Conservation (phyloP, 1,139 yeast species). For the Citeromyces siamensis region DNA sequence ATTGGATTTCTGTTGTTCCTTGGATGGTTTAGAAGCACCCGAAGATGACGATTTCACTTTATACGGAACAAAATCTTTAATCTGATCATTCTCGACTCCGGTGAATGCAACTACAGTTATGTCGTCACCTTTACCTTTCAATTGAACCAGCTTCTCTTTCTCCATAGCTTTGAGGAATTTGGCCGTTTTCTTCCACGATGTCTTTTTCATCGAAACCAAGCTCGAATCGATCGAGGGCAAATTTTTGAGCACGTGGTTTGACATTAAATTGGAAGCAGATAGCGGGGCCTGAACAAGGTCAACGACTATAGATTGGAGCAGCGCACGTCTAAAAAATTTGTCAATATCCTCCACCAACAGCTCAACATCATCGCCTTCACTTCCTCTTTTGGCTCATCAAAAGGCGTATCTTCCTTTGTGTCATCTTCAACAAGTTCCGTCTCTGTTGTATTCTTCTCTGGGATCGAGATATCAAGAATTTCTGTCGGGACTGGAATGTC, state of each 20-base stretch:
- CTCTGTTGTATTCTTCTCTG: conserved; percentile 9
- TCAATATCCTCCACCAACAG: conserved; percentile 67
- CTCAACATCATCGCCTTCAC: conserved; percentile 14
- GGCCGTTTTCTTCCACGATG: conserved; percentile 83
- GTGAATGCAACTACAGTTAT: conserved; percentile 42
- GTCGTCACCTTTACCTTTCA: conserved; percentile 75
- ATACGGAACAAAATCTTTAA: conserved; percentile 56
- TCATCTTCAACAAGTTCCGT: conserved; percentile 9
- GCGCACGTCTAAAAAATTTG: conserved; percentile 54
- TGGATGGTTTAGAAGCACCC: too few species aligned
- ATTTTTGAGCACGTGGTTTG: conserved; percentile 54
- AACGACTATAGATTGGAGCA: conserved; percentile 54
- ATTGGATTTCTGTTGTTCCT: conserved; percentile 3
- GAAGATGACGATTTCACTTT: conserved; percentile 23
- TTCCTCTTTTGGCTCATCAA: conserved; percentile 2
- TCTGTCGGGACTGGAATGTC: conserved; percentile 27
- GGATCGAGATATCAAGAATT: conserved; percentile 18
- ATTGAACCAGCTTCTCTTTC: conserved; percentile 47
- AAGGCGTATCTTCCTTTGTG: conserved; percentile 5
- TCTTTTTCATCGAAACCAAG: conserved; percentile 57
- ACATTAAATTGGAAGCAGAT: conserved; percentile 62
- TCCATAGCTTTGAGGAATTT: conserved; percentile 82
- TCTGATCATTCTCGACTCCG: conserved; percentile 28
- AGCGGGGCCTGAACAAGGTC: conserved; percentile 50
- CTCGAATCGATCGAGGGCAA: conserved; percentile 35